These are phyloP conservation scores for Gigaspora rosea DNA, from an alignment of 192 early-diverging fungal genomes.

Conservation along the genomic window DNA sequence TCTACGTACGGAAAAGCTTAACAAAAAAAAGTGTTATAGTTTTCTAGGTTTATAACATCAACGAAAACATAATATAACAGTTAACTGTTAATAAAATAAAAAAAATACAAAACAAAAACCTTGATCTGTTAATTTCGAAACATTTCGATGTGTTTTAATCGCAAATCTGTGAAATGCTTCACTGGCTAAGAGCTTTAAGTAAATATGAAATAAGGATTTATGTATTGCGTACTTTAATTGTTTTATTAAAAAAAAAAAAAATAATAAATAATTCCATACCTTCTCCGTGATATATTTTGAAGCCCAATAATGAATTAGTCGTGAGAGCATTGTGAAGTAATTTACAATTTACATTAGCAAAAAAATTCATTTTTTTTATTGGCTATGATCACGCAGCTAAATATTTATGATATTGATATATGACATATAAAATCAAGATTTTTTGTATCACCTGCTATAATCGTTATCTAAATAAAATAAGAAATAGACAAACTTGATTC, in stretches of 20 bases:
- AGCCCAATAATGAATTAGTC: slow-evolving; percentile 7
- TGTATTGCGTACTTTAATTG: not conserved
- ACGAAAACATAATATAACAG: not conserved
- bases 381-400: no score
- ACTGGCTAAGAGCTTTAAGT: slow-evolving; percentile 6
- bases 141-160: not conserved
- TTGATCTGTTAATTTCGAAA: slow-evolving; percentile 14
- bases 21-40: not conserved
- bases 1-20: slow-evolving; percentile 15
- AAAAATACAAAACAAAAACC: not conserved
- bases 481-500: no score
- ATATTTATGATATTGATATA: no score
- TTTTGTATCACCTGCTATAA: no score
- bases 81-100: not conserved
- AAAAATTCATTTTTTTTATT: no score
- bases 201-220: not conserved
- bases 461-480: no score
- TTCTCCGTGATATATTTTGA: slow-evolving; percentile 13
- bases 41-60: not conserved
- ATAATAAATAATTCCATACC: not conserved
- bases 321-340: not conserved
- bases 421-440: no score
- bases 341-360: no score
- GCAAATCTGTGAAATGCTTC: slow-evolving; percentile 19
- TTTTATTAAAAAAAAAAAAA: no score